Base-by-base conservation (phyloP, 176 grass and related monocot species). In the Canna indica region DNA sequence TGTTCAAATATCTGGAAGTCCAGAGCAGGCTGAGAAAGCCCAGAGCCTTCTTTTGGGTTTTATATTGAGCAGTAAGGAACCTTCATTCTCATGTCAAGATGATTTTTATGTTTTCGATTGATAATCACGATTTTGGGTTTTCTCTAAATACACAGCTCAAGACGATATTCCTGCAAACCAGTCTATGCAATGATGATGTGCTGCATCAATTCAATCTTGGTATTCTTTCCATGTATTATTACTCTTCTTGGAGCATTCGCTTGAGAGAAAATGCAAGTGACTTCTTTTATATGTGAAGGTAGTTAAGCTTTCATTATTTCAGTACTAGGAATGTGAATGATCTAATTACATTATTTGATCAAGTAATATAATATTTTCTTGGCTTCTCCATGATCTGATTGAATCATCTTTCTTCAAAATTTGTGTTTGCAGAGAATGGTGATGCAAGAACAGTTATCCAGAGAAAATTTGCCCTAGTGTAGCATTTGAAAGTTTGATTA, bases 1-100 rank as follows among this genome's bases (percentile, higher is more conserved):
- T 77, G 89, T 97, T 85, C 71, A 74, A 79, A 97, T 97, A 92
- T 92, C 94, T 24, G 94, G 94, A 78, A 92, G 69, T 48, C 93
- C 89, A 32, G 94, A 97, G 67, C 94, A 97, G 82, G 84, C 94
- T 24, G 82, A 83, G 62, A 90, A 86, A 67, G 94, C 94, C 66
- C 82, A 97, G 82, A 97, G 82, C 76, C 76, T 97, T 48, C 86
- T 97, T 42, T 80, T 92, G 75, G 89, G 94, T 41, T 92, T 97
- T 77, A 97, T 97, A 85, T 89, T 92, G 63, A 97, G 89, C 84
- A 92, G 94, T 97, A 80, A 83, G 83, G 7, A 39, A 20, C 17
- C 63, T 66, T 38, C 15, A 36, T 66, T 29, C 33, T 38, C 35
- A 33, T 36, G 16, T 16, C 29, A 25, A 3, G 0, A 66, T 38